Evolutionary conservation across 805 yeast species (phyloP), one percentile per base, ranked within the genome.

Genomic region (Suhomyces sp.): DNA sequence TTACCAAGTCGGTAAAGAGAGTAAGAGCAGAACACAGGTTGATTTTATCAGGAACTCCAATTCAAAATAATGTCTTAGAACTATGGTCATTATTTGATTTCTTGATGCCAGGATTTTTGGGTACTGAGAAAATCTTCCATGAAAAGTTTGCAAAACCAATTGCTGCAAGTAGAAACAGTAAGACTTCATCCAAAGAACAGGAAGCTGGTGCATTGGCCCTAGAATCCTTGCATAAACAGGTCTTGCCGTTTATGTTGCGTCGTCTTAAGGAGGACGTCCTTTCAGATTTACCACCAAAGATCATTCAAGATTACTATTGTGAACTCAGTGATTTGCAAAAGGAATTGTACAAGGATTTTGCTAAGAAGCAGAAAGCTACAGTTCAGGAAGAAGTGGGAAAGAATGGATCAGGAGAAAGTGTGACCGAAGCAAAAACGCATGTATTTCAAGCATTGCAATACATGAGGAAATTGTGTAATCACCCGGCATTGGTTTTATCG

Each of bases 101-200:
- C 59, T 70, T 93, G 58, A 93, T 93, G 99, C 99, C 99, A 2
- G 99, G 99, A 0, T 93, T 93, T 53, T 68, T 93, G 45, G 99
- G 99, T 10, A 81, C 95, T 3, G 98, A 93, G 53, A 91, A 88
- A 60, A 75, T 83, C 32, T 93, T 93, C 67, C 93, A 88, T 52
- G 98, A 91, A 43, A 76, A 90, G 47, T 93, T 91, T 70, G 95
- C 97, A n/a, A 90, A 90, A 53, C 99, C 99, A 2, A 93, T 93
- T 56, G 91, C 97, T 3, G 91, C 95, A 2, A 83, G 95, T 25
- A 73, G 96, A 54, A 87, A 85, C 47, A 81, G 88, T 47, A 91
- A 90, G 56, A 86, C 90, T 0, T 77, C 88, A 3, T 81, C 95
- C 0, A 91, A 82, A 51, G 98, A 93, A 50, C 98, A 93, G 56